These are phyloP conservation scores for Botryotinia globosa DNA, from an alignment of 2,329 filamentous ascomycete genomes.

Conservation along the genomic window DNA sequence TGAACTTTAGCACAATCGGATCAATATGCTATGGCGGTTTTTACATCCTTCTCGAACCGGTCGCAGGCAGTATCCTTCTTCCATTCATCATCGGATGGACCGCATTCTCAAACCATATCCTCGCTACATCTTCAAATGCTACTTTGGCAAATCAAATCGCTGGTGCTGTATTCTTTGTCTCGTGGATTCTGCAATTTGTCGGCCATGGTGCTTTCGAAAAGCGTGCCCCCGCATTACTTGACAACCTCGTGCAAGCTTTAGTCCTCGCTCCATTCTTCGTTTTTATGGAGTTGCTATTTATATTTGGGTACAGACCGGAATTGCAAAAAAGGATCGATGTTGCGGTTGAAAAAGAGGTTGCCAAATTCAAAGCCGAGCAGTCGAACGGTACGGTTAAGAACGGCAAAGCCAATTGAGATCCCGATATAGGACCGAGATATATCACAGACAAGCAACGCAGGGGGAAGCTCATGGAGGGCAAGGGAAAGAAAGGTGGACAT, in stretches of 20 bases:
- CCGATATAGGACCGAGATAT: background rate
- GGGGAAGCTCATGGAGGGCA: no score
- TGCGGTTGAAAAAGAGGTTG: conserved; percentile 71
- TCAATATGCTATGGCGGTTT: conserved; percentile 70
- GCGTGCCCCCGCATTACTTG: conserved; percentile 81
- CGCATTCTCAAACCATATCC: conserved; percentile 70
- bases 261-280: conserved; percentile 95
- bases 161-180: conserved; percentile 64
- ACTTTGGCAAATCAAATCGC: conserved; percentile 54
- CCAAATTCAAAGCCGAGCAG: conserved; percentile 65
- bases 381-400: conserved; percentile 44
- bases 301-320: conserved; percentile 83
- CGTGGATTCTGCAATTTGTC: conserved; percentile 87
- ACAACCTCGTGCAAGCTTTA: conserved; percentile 87
- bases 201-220: conserved; percentile 89
- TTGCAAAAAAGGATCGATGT: conserved; percentile 77
- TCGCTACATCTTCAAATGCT: conserved; percentile 46
- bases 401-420: conserved; percentile 48
- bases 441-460: background rate
- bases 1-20: conserved; percentile 63
- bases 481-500: background rate
- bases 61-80: conserved; percentile 76
- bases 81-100: conserved; percentile 73
- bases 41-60: conserved; percentile 90
- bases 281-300: conserved; percentile 92